Percentiles rank a stretch among this genome's conserved stretches.
phyloP scores from a whole-genome alignment of 208 protist species.

The Leptomonas pyrrhocoris region DNA sequence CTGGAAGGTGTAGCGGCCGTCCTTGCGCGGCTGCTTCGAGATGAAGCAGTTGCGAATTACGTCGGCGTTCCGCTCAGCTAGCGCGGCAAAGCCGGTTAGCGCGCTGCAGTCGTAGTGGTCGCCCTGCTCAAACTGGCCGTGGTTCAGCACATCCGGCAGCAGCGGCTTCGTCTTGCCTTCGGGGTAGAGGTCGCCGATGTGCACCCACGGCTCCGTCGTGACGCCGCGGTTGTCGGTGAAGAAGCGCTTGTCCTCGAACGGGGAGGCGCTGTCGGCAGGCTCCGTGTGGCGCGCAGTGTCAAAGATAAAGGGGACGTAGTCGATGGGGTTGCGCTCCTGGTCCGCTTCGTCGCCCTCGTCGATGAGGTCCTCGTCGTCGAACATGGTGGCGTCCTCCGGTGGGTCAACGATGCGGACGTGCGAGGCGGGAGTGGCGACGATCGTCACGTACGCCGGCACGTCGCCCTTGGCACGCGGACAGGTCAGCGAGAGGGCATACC shows the following conservation, averaged over 20 bases:
- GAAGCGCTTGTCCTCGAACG: slow-evolving; percentile 62
- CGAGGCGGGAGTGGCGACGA: slow-evolving; percentile 42
- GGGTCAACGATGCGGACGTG: slow-evolving; percentile 69
- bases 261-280: slow-evolving; percentile 15
- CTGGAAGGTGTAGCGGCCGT: slow-evolving; percentile 68
- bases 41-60: slow-evolving; percentile 64
- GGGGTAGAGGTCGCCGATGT: slow-evolving; percentile 75
- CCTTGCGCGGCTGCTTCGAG: slow-evolving; percentile 52
- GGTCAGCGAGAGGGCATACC: slow-evolving; percentile 73
- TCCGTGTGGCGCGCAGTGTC: too few relatives aligned
- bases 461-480: slow-evolving; percentile 66
- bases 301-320: slow-evolving; percentile 47
- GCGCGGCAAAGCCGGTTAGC: slow-evolving; percentile 53
- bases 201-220: slow-evolving; percentile 55
- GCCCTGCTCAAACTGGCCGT: slow-evolving; percentile 64
- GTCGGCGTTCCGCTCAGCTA: slow-evolving; percentile 51
- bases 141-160: slow-evolving; percentile 46
- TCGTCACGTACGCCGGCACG: slow-evolving; percentile 53
- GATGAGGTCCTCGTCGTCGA: slow-evolving; percentile 80
- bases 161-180: slow-evolving; percentile 61
- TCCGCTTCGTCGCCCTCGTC: slow-evolving; percentile 63
- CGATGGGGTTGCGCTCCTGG: slow-evolving; percentile 42
- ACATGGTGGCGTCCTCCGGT: slow-evolving; percentile 63
- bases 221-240: slow-evolving; percentile 52
- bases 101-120: slow-evolving; percentile 63